These are phyloP conservation scores for Lupinus albus DNA, from an alignment of 306 rosid genomes.

Conservation along the genomic window DNA sequence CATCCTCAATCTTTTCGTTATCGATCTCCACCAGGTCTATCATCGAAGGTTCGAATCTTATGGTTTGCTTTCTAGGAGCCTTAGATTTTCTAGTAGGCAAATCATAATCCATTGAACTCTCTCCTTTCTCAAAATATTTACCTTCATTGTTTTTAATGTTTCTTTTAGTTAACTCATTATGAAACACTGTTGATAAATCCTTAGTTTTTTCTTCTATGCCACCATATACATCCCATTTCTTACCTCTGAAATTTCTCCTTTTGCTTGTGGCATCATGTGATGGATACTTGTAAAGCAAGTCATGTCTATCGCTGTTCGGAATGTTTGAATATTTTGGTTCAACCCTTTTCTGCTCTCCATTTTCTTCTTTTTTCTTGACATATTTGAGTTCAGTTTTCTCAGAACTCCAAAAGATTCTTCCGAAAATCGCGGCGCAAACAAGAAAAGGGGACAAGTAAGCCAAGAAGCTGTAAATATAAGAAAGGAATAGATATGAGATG, in stretches of 20 bases:
- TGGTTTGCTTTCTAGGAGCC: constrained; percentile 11
- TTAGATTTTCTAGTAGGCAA: constrained; percentile 12
- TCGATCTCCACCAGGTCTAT: constrained; percentile 36
- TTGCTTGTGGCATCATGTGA: constrained; percentile 52
- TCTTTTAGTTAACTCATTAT: no score
- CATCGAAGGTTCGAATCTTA: constrained; percentile 48
- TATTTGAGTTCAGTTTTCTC: constrained; percentile 49
- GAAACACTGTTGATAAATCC: no score
- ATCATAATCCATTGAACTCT: constrained; percentile 39
- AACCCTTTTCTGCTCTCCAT: constrained; percentile 22
- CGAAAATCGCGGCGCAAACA: constrained; percentile 50
- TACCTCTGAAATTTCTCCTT: constrained; percentile 51
- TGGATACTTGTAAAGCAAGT: constrained; percentile 39
- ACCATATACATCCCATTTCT: constrained; percentile 47
- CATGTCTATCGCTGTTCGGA: constrained; percentile 16
- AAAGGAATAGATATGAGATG: constrained; percentile 55
- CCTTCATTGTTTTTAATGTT: neutral
- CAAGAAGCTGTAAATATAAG: constrained; percentile 51
- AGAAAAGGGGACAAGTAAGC: constrained; percentile 67
- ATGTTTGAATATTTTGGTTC: constrained; percentile 18
- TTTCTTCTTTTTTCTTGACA: constrained; percentile 38
- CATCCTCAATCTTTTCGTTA: constrained; percentile 40
- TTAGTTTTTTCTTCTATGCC: constrained; percentile 38
- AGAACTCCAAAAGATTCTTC: constrained; percentile 74
- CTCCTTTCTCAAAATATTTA: constrained; percentile 28